Percentiles rank a stretch among this genome's conserved stretches.
Conservation (phyloP, 2,329 filamentous ascomycete species). For the Lizonia empirigonia region DNA sequence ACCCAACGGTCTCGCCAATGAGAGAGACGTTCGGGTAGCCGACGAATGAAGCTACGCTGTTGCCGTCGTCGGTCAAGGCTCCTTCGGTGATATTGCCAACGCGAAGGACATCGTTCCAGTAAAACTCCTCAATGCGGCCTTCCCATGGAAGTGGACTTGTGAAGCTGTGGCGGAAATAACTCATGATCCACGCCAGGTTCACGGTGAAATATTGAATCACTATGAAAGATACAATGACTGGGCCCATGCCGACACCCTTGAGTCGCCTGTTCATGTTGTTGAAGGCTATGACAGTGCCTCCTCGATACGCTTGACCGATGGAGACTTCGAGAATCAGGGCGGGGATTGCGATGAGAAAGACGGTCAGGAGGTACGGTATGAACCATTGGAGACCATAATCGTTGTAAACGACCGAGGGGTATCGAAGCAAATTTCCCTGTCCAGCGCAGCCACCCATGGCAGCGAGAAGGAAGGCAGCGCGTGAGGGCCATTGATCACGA, state of each 20-base stretch:
- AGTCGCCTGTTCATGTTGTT: conserved; percentile 59
- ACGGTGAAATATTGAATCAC: conserved; percentile 64
- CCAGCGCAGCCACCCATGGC: conserved; percentile 65
- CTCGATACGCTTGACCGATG: conserved; percentile 60
- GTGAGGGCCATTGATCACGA: conserved; percentile 62
- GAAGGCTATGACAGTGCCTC: conserved; percentile 60
- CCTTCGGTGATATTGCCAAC: conserved; percentile 53
- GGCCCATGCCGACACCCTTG: conserved; percentile 60
- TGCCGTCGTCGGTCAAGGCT: conserved; percentile 42
- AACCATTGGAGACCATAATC: conserved; percentile 67
- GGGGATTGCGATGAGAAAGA: conserved; percentile 63
- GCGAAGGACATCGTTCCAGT: conserved; percentile 55
- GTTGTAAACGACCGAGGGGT: conserved; percentile 65
- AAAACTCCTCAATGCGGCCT: conserved; percentile 59
- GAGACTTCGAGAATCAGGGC: conserved; percentile 62
- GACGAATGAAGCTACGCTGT: conserved; percentile 52
- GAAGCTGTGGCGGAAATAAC: conserved; percentile 63
- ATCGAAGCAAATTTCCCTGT: conserved; percentile 63
- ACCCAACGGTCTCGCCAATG: conserved; percentile 63
- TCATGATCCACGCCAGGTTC: conserved; percentile 65
- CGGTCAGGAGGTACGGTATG: conserved; percentile 61
- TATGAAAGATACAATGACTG: conserved; percentile 58
- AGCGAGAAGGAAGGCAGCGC: conserved; percentile 62
- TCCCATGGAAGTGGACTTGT: conserved; percentile 62
- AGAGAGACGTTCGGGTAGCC: conserved; percentile 55